These are phyloP conservation scores for Apophysomyces ossiformis DNA, from an alignment of 371 early-diverging fungal genomes.

Conservation along the genomic window DNA sequence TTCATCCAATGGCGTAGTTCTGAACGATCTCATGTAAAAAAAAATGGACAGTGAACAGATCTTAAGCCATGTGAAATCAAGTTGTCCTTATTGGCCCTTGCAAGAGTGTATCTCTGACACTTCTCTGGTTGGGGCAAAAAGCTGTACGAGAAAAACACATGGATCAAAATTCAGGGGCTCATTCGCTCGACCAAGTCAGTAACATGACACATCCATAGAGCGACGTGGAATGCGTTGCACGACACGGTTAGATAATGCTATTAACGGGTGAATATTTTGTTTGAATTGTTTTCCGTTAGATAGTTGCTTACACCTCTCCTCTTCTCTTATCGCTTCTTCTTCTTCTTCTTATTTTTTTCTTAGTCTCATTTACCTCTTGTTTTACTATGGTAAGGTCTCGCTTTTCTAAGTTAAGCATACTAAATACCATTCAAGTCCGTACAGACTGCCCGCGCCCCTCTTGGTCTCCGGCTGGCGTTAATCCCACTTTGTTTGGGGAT, in stretches of 20 bases:
- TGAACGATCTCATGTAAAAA: conserved; percentile 4
- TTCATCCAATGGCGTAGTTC: background rate
- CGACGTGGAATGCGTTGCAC: conserved; percentile 1
- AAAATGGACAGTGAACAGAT: background rate
- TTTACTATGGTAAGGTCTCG: conserved; percentile 15
- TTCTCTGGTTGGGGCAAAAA: conserved; percentile 6
- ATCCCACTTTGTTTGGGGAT: conserved; percentile 29
- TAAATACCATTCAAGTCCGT: conserved; percentile 12
- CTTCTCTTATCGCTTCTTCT: conserved; percentile 15
- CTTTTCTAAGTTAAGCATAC: conserved; percentile 2
- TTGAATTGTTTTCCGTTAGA: background rate
- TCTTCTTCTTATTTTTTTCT: conserved; percentile 13
- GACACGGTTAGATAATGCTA: background rate
- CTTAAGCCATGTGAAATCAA: background rate
- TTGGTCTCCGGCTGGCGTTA: conserved; percentile 20
- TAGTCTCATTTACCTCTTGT: conserved; percentile 16
- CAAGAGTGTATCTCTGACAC: background rate
- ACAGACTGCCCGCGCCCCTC: background rate
- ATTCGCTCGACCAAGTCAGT: conserved; percentile 3
- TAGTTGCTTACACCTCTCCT: conserved; percentile 13
- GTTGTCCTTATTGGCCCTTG: background rate
- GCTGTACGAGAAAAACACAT: background rate
- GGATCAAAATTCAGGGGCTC: conserved; percentile 9
- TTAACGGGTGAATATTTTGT: background rate
- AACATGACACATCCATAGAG: conserved; percentile 2